A percentile compares a stretch with the other conserved stretches of the same genome.
These are phyloP conservation scores for Colletotrichum lini DNA, from an alignment of 2,329 filamentous ascomycete genomes.

Conservation along the genomic window DNA sequence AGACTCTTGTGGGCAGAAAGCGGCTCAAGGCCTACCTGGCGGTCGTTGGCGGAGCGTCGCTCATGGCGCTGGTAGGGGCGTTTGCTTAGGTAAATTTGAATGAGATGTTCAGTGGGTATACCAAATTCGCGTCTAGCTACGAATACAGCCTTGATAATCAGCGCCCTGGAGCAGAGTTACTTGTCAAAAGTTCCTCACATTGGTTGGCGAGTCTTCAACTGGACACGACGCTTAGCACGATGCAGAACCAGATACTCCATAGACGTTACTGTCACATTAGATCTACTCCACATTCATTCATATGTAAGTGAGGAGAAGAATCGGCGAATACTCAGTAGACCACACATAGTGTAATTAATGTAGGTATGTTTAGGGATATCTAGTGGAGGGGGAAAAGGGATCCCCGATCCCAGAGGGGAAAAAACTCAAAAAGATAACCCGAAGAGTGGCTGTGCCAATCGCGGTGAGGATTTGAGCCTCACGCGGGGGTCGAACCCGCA, in stretches of 20 bases:
- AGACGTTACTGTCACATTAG: too few species aligned
- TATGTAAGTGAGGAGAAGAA: too few species aligned
- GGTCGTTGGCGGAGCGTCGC: constrained; percentile 73
- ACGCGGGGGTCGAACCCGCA: constrained; percentile 47
- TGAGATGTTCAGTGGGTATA: not conserved
- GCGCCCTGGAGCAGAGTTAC: too few species aligned
- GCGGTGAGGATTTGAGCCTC: constrained; percentile 45
- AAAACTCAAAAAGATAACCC: constrained; percentile 27
- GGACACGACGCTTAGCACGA: too few species aligned
- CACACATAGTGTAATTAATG: too few species aligned
- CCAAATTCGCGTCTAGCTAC: not conserved
- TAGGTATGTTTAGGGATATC: too few species aligned
- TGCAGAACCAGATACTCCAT: too few species aligned
- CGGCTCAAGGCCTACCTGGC: constrained; percentile 74
- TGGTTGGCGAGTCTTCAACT: too few species aligned
- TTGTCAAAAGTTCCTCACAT: too few species aligned
- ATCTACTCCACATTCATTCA: too few species aligned
- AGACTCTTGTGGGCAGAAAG: constrained; percentile 72
- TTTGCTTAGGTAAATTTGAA: constrained; percentile 69
- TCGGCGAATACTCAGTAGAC: too few species aligned
- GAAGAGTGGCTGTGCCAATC: constrained; percentile 24
- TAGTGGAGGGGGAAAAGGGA: not conserved
- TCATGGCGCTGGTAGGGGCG: constrained; percentile 81
- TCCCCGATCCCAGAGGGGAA: not conserved
- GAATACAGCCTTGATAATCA: not conserved